These are phyloP conservation scores for Coriolopsis trogii DNA, from an alignment of 1,284 basidiomycete genomes.

Conservation along the genomic window DNA sequence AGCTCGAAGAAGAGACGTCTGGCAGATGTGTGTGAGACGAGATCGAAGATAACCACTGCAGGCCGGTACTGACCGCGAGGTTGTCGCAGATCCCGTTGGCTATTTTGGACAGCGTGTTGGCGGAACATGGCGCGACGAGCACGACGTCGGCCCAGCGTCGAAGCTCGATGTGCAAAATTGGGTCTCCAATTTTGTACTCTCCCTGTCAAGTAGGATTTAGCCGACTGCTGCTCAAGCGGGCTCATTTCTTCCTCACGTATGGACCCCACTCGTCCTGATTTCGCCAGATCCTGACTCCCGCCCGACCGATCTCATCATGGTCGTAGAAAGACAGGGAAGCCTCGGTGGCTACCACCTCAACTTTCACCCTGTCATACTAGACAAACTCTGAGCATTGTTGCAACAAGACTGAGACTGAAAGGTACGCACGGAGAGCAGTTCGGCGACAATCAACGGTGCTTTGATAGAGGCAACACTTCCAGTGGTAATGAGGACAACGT, in stretches of 20 bases:
- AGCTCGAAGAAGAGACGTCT: slow-evolving; percentile 93
- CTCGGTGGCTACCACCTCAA: slow-evolving; percentile 87
- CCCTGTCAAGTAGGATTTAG: slow-evolving; percentile 37
- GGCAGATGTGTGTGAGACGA: background rate
- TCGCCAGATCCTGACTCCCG: slow-evolving; percentile 78
- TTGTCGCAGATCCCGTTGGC: slow-evolving; percentile 90
- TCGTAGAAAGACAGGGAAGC: slow-evolving; percentile 81
- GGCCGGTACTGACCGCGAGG: slow-evolving; percentile 62
- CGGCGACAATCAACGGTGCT: slow-evolving; percentile 84
- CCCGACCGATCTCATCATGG: slow-evolving; percentile 50
- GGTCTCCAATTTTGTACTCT: slow-evolving; percentile 78
- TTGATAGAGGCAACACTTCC: slow-evolving; percentile 97
- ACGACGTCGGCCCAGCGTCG: slow-evolving; percentile 96
- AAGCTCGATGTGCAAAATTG: slow-evolving; percentile 96
- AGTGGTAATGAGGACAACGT: slow-evolving; percentile 86
- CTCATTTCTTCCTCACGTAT: slow-evolving; percentile 37
- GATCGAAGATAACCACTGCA: no score
- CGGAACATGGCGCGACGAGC: slow-evolving; percentile 92
- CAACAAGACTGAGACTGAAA: no score
- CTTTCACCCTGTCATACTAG: slow-evolving; percentile 73
- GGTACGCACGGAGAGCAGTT: slow-evolving; percentile 73
- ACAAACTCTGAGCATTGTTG: no score
- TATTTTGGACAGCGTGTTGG: slow-evolving; percentile 94
- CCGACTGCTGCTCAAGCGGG: background rate
- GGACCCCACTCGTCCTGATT: slow-evolving; percentile 89